Conservation (phyloP, 1,139 yeast species). For the Lodderomyces jiufengensis region DNA sequence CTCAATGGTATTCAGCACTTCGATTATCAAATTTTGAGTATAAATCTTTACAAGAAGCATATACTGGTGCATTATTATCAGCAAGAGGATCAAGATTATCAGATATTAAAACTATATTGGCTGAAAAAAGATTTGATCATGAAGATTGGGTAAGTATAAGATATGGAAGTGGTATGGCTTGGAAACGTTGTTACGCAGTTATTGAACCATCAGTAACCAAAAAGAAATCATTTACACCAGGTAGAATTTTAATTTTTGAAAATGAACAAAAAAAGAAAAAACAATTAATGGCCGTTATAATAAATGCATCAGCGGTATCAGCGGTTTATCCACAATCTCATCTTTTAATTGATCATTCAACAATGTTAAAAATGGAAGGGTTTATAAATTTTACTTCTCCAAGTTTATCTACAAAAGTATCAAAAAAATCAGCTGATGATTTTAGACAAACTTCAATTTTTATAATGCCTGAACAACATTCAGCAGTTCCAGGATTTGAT, state of each 20-base stretch:
- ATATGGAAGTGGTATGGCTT: slow-evolving; percentile 96
- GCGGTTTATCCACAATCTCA: slow-evolving; percentile 92
- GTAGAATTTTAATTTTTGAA: slow-evolving; percentile 62
- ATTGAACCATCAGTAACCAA: slow-evolving; percentile 63
- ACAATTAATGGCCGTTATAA: slow-evolving; percentile 74
- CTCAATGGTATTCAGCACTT: slow-evolving; percentile 76
- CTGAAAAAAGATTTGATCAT: slow-evolving; percentile 80
- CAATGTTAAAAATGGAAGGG: slow-evolving; percentile 87
- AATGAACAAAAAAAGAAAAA: slow-evolving; percentile 69
- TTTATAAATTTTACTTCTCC: slow-evolving; percentile 59
- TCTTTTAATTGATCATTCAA: slow-evolving; percentile 75
- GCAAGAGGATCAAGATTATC: slow-evolving; percentile 84
- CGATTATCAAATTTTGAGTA: slow-evolving; percentile 78
- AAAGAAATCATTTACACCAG: slow-evolving; percentile 47
- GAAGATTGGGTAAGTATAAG: slow-evolving; percentile 95
- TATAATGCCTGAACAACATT: slow-evolving; percentile 92
- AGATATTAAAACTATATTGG: slow-evolving; percentile 79
- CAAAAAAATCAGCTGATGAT: slow-evolving; percentile 45
- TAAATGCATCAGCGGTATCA: slow-evolving; percentile 68
- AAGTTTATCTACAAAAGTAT: slow-evolving; percentile 29
- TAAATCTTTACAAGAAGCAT: slow-evolving; percentile 83
- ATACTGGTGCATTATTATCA: slow-evolving; percentile 88
- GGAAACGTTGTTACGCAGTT: slow-evolving; percentile 95
- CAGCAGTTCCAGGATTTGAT: slow-evolving; percentile 92
- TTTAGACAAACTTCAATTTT: slow-evolving; percentile 80